Evolutionary conservation across 805 yeast species (phyloP), one percentile per base, ranked within the genome.

Genomic region (Metschnikowia hibisci): DNA sequence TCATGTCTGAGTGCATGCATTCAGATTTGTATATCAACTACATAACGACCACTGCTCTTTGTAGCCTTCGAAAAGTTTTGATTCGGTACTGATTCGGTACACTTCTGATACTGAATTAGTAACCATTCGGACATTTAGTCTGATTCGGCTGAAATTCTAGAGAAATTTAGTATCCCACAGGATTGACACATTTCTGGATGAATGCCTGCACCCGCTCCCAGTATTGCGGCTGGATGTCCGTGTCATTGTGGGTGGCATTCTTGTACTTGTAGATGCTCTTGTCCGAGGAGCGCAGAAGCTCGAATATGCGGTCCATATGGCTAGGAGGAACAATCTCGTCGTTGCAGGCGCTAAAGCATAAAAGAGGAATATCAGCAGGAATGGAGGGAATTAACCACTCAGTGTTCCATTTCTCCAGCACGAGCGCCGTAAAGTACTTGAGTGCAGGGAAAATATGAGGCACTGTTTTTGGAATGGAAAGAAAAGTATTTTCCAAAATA

Each of bases 301-400:
- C 77, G 57, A 61, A 82, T 27, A 91, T 71, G 34, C 57, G 56
- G 34, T 73, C 73, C 90, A 90, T 87, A 57, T 91, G 97, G 1
- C 53, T 50, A 0, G 96, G 96, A 3, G 98, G 97, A 2, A 91
- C 96, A 20, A 91, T 81, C 63, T 91, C 99, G 66, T 91, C 99
- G 28, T 72, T 68, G 11, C 74, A 63, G 0, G 95, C 96, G 49
- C 84, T 77, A 32, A 90, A 58, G 52, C 90, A 78, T 32, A 90
- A 67, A 26, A 83, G 70, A 0, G 96, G 93, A 9, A 84, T 69
- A 4, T 69, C 58, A 0, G 72, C 54, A 5, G 81, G 77, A 11
- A 85, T 67, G 15, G 57, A 55, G 2, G 67, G 60, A n/a, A 91
- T 80, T 28, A 79, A 71, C 3, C 55, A 51, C 55, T 89, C 95